Evolutionary conservation across 148 eudicot genomes (phyloP), one percentile per base, ranked within the genome.

Genomic region (Fagopyrum tataricum): DNA sequence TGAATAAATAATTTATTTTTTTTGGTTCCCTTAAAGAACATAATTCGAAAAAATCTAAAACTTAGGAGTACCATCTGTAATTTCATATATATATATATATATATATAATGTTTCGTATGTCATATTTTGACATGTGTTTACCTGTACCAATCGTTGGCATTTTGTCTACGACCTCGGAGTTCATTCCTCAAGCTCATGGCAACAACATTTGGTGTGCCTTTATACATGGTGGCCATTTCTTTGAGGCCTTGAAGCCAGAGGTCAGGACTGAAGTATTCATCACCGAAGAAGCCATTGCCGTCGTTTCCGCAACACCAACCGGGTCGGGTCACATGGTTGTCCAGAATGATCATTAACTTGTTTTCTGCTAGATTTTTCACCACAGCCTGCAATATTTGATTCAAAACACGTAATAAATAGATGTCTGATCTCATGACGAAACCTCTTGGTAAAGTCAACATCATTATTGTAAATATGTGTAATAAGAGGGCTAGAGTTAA

Each of bases 131-230:
- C 37, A 31, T 31, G 37, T 31, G 37, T 5, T 3, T 85, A 92
- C 98, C 85, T 94, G 77, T 90, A 92, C 99, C 97, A 95, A 77
- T 90, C 97, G 4, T 74, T 59, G 4, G 74, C 82, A 72, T 95
- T 91, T 64, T 88, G 86, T 74, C 48, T 82, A 18, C 89, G 89
- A 6, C 99, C 99, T 5, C 99, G 87, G 6, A 95, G 97, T 64
- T 95, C 99, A 76, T 95, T 95, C 82, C 99, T 82, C 81, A 95
- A 80, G 87, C 96, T 91, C 97, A 95, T 90, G 4, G 84, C 99
- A 41, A 95, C 80, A 3, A 95, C 96, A 84, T 85, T 79, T 20
- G 83, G 71, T 56, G 77, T 78, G 70, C 46, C 80, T 18, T 79
- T 88, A 23, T 90, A 92, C 75, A 87, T 78, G 14, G 92, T 82